A percentile compares a stretch with the other conserved stretches of the same genome.
These are phyloP conservation scores for Aspergillus asperescens DNA, from an alignment of 495 filamentous ascomycete genomes.

Conservation along the genomic window DNA sequence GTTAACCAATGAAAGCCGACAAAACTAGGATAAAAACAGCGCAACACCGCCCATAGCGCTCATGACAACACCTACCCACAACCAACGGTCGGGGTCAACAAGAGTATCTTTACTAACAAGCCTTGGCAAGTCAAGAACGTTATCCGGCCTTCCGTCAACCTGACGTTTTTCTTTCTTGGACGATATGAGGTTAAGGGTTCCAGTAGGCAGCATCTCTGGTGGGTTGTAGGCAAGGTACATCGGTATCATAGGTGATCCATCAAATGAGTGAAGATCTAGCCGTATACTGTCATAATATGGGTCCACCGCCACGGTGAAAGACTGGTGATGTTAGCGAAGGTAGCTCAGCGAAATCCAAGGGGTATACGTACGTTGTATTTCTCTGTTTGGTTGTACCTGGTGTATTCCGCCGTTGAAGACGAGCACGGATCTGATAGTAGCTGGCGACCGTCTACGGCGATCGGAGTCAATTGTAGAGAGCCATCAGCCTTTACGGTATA, in stretches of 20 bases:
- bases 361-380: constrained; percentile 50
- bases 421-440: constrained; percentile 63
- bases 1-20: no score
- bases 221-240: constrained; percentile 67
- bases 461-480: constrained; percentile 56
- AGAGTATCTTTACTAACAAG: constrained; percentile 40
- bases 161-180: constrained; percentile 33
- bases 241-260: constrained; percentile 64
- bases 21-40: constrained; percentile 30
- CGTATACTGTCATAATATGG: constrained; percentile 57
- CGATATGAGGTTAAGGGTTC: constrained; percentile 57
- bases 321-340: constrained; percentile 38
- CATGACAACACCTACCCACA: constrained; percentile 67
- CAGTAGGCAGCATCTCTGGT: constrained; percentile 71
- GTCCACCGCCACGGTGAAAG: constrained; percentile 57
- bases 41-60: constrained; percentile 53
- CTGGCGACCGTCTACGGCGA: constrained; percentile 67
- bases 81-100: constrained; percentile 54
- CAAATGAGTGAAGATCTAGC: constrained; percentile 60
- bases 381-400: constrained; percentile 66
- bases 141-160: constrained; percentile 18
- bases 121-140: constrained; percentile 42
- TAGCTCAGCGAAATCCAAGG: background rate
- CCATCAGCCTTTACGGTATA: constrained; percentile 52
- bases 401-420: constrained; percentile 50